Conservation (phyloP, 169 alveolate species). For the Eimeria zaria region DNA sequence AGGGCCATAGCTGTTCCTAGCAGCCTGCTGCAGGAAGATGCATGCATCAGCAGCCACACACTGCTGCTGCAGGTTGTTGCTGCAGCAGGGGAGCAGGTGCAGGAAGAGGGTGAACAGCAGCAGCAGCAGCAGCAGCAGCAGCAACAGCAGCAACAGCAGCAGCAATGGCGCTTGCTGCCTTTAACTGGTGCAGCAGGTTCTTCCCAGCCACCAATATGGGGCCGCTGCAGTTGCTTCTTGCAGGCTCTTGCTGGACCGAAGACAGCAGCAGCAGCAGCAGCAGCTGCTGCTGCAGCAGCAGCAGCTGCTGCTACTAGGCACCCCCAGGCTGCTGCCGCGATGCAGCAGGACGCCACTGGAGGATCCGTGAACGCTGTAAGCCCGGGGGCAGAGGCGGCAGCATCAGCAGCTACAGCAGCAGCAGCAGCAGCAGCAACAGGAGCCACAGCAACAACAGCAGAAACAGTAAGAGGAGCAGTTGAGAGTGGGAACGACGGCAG, state of each 20-base stretch:
- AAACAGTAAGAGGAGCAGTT: background rate
- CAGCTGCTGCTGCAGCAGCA: constrained; percentile 30
- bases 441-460: background rate
- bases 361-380: too few relatives aligned
- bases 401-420: constrained; percentile 29
- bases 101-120: background rate
- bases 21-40: background rate
- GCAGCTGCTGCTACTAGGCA: background rate
- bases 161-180: constrained; percentile 27
- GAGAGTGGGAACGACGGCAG: background rate
- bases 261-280: constrained; percentile 17
- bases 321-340: background rate
- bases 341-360: background rate
- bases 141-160: constrained; percentile 21
- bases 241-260: background rate
- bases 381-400: constrained; percentile 7
- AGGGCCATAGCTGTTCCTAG: background rate
- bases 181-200: background rate
- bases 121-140: constrained; percentile 19
- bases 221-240: constrained; percentile 51
- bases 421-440: background rate
- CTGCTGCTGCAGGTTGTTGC: constrained; percentile 66
- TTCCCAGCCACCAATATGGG: background rate
- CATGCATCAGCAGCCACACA: constrained; percentile 45
- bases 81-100: background rate